These are phyloP conservation scores for Amanita pseudoporphyria DNA, from an alignment of 768 basidiomycete genomes.

Conservation along the genomic window DNA sequence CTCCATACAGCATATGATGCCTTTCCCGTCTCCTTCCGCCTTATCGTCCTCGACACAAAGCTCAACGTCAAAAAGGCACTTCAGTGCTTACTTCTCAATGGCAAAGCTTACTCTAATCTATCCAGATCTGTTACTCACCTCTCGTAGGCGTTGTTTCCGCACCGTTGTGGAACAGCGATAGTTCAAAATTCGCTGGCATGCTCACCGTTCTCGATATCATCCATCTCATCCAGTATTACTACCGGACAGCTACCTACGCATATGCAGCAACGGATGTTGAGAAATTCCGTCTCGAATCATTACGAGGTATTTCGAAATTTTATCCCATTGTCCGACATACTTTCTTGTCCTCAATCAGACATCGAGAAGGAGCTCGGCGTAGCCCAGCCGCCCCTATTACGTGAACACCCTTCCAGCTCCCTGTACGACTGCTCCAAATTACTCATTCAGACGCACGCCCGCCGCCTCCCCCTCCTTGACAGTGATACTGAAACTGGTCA, in stretches of 20 bases:
- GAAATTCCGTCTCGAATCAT: conserved; percentile 76
- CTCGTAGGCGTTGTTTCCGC: conserved; percentile 89
- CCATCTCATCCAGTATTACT: conserved; percentile 98
- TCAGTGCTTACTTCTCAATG: conserved; percentile 77
- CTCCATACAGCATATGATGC: conserved; percentile 90
- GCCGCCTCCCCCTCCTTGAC: conserved; percentile 90
- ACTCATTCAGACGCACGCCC: conserved; percentile 91
- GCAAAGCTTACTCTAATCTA: conserved; percentile 23
- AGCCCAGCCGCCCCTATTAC: conserved; percentile 81
- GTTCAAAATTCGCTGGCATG: conserved; percentile 93
- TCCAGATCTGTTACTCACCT: conserved; percentile 7
- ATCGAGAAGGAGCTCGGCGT: conserved; percentile 92
- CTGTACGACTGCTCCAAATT: conserved; percentile 86
- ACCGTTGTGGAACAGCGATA: conserved; percentile 95
- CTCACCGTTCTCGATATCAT: conserved; percentile 99
- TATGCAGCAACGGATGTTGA: conserved; percentile 88
- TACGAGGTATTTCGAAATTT: conserved; percentile 57
- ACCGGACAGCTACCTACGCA: conserved; percentile 78
- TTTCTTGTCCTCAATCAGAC: conserved; percentile 37
- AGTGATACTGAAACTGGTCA: conserved; percentile 89
- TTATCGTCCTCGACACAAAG: conserved; percentile 95
- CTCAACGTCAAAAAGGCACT: conserved; percentile 94
- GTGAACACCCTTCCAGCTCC: conserved; percentile 79
- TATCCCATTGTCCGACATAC: conserved; percentile 6
- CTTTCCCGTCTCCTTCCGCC: conserved; percentile 91